Conservation (phyloP, 1,284 basidiomycete genomes). For the Papiliotrema nemorosa region DNA sequence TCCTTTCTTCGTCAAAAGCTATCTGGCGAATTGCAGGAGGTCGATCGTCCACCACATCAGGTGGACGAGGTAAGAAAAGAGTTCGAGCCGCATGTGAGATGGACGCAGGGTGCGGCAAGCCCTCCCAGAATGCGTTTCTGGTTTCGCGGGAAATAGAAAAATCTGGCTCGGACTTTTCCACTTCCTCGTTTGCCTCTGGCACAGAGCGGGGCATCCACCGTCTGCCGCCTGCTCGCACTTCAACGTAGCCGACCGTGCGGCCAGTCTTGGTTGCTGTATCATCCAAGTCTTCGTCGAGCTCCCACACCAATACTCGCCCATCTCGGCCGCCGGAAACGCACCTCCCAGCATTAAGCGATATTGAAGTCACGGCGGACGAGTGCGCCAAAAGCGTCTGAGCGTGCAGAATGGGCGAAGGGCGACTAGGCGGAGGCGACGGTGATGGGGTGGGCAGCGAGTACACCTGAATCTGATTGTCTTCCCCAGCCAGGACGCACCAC, state of each 20-base stretch:
- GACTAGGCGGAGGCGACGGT: constrained; percentile 6
- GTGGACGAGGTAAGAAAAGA: constrained; percentile 37
- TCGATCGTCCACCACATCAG: constrained; percentile 8
- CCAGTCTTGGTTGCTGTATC: constrained; percentile 13
- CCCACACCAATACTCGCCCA: constrained; percentile 47
- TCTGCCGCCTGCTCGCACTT: constrained; percentile 32
- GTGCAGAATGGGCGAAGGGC: constrained; percentile 15
- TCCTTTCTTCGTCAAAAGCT: constrained; percentile 49
- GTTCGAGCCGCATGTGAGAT: constrained; percentile 42
- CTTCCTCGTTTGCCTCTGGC: constrained; percentile 5
- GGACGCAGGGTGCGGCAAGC: constrained; percentile 37
- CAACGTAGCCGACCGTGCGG: constrained; percentile 37
- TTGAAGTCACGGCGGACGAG: constrained; percentile 33
- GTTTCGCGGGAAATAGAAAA: constrained; percentile 1
- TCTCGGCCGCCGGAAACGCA: constrained; percentile 44
- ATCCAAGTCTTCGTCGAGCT: constrained; percentile 33
- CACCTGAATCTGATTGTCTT: constrained; percentile 46
- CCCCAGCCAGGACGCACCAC: constrained; percentile 47
- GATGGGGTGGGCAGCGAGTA: constrained; percentile 37
- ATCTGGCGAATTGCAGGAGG: constrained; percentile 32
- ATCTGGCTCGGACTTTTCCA: not conserved
- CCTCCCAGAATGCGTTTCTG: constrained; percentile 1
- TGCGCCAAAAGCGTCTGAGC: constrained; percentile 45
- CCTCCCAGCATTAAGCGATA: constrained; percentile 34
- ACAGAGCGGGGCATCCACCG: constrained; percentile 12